Percentiles rank a stretch among this genome's conserved stretches.
These are phyloP conservation scores for Yamadazyma diospyri DNA, from an alignment of 1,139 yeast genomes.

Conservation along the genomic window DNA sequence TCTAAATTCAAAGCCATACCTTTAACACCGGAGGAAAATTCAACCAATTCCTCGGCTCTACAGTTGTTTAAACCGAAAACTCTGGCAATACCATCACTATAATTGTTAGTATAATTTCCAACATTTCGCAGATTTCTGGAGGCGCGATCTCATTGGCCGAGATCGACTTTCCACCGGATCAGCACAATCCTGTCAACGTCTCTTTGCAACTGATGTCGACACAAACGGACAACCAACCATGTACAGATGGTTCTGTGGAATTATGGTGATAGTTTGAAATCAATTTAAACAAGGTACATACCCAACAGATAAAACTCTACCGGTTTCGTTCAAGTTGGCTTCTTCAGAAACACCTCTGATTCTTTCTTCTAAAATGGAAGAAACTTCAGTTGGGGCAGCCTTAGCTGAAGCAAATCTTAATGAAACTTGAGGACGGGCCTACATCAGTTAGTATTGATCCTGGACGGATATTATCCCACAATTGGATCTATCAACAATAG, in stretches of 20 bases:
- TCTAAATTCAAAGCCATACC: conserved; percentile 99
- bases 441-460: conserved; percentile 12
- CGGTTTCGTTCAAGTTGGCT: conserved; percentile 98
- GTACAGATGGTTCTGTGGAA: too few species aligned
- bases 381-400: conserved; percentile 99
- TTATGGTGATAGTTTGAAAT: conserved; percentile 1
- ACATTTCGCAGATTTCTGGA: background rate
- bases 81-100: conserved; percentile 99
- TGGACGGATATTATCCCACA: too few species aligned
- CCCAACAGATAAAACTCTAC: conserved; percentile 98
- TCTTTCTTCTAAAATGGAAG: conserved; percentile 98
- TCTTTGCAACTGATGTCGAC: too few species aligned
- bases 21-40: conserved; percentile 98
- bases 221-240: too few species aligned
- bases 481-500: too few species aligned
- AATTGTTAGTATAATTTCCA: conserved; percentile 15
- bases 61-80: conserved; percentile 99
- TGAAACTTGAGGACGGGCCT: conserved; percentile 72
- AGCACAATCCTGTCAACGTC: too few species aligned
- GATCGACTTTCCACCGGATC: conserved; percentile 5
- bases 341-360: conserved; percentile 99
- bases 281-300: conserved; percentile 33
- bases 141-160: conserved; percentile 8
- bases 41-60: conserved; percentile 99
- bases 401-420: conserved; percentile 93